Percentiles rank a stretch among this genome's conserved stretches.
Conservation (phyloP, 1,139 yeast species). For the Diutina catenulata region DNA sequence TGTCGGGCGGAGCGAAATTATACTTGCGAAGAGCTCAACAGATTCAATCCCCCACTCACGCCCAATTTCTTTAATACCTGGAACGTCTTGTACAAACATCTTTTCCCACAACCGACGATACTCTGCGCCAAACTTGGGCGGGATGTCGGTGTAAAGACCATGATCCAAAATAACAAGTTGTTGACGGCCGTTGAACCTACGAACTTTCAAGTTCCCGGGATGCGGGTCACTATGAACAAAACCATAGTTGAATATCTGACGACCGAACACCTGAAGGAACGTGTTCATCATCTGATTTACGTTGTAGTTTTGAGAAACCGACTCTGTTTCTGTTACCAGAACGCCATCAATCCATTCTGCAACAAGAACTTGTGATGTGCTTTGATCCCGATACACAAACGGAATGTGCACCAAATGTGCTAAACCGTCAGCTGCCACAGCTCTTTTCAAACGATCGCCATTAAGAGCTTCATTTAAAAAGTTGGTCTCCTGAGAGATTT, state of each 20-base stretch:
- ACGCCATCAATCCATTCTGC: conserved; percentile 75
- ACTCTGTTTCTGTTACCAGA: conserved; percentile 35
- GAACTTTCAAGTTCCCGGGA: conserved; percentile 61
- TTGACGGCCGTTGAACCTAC: conserved; percentile 33
- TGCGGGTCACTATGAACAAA: conserved; percentile 75
- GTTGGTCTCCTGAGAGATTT: conserved; percentile 49
- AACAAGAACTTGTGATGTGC: conserved; percentile 42
- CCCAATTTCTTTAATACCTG: conserved; percentile 39
- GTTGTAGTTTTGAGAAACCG: conserved; percentile 26
- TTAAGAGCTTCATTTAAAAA: conserved; percentile 47
- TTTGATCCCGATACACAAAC: conserved; percentile 28
- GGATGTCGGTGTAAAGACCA: conserved; percentile 52
- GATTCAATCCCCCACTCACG: conserved; percentile 62
- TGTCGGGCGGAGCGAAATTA: conserved; percentile 42
- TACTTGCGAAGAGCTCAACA: conserved; percentile 50
- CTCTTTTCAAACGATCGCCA: conserved; percentile 19
- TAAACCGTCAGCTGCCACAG: conserved; percentile 16
- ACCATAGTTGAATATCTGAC: conserved; percentile 67
- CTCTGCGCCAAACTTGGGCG: conserved; percentile 38
- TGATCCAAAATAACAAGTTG: conserved; percentile 65
- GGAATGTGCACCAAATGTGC: conserved; percentile 35
- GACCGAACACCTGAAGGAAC: conserved; percentile 45
- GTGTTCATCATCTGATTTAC: conserved; percentile 35
- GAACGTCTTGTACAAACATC: conserved; percentile 40
- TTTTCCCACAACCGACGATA: conserved; percentile 56